Conservation (phyloP, 495 filamentous ascomycete genomes). For the Penicillium cosmopolitanum region DNA sequence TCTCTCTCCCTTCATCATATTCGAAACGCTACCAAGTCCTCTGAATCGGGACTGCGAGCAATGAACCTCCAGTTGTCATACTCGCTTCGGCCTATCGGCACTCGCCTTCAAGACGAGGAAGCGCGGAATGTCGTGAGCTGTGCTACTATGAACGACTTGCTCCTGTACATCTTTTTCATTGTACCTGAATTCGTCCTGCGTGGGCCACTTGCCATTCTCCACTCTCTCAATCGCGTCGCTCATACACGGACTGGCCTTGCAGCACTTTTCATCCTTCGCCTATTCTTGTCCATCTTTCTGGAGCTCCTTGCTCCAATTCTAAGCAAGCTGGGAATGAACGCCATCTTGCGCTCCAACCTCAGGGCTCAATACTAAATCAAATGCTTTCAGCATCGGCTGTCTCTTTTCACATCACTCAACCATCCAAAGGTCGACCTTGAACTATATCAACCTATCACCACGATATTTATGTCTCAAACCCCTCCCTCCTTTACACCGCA, state of each 20-base stretch:
- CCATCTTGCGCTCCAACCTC: background rate
- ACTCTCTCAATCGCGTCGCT: constrained; percentile 6
- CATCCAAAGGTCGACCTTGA: background rate
- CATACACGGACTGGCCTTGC: constrained; percentile 14
- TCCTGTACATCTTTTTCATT: constrained; percentile 21
- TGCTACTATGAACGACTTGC: constrained; percentile 13
- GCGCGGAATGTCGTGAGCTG: background rate
- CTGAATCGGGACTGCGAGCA: background rate
- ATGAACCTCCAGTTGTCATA: constrained; percentile 3
- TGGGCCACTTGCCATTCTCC: constrained; percentile 7
- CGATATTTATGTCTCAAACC: background rate
- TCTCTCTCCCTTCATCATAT: constrained; percentile 23
- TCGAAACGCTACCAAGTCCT: background rate
- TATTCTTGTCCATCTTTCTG: constrained; percentile 9
- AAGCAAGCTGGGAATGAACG: background rate
- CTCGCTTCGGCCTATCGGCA: background rate
- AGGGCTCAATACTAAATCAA: background rate
- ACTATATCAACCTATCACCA: background rate
- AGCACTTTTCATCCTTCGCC: constrained; percentile 9
- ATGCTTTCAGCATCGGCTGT: background rate
- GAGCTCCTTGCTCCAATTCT: constrained; percentile 5
- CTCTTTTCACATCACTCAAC: background rate
- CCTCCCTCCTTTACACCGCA: background rate
- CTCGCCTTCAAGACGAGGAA: constrained; percentile 5
- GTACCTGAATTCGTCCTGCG: constrained; percentile 18